Percentiles rank a stretch among this genome's conserved stretches.
Evolutionary conservation across 768 basidiomycete species (phyloP).

Genomic region (Fomitopsis serialis): DNA sequence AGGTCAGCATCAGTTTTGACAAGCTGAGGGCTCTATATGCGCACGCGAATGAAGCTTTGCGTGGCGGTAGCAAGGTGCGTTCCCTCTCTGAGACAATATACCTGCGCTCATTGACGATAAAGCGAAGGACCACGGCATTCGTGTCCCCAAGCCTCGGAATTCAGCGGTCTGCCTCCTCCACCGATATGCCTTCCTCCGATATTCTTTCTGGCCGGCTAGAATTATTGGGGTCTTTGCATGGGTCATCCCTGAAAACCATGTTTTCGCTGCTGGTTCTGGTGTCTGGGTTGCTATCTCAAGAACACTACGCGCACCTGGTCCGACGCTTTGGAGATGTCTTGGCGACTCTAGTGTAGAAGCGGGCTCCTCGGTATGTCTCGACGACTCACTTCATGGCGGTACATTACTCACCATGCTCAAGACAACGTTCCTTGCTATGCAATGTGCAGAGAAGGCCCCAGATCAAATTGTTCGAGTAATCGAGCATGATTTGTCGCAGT

Average conservation of each 20-base stretch:
- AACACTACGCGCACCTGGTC: constrained; percentile 47
- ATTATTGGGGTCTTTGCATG: constrained; percentile 13
- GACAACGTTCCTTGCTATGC: constrained; percentile 64
- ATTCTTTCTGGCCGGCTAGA: constrained; percentile 8
- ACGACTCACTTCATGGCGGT: not conserved
- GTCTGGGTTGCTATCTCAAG: constrained; percentile 43
- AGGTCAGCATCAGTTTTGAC: constrained; percentile 34
- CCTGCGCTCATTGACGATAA: not conserved
- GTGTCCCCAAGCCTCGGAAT: not conserved
- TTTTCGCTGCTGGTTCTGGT: constrained; percentile 61
- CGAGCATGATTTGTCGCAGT: constrained; percentile 55
- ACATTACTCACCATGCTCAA: not conserved
- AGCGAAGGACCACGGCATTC: constrained; percentile 41
- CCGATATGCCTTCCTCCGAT: not conserved
- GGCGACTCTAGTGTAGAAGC: constrained; percentile 31
- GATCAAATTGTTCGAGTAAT: constrained; percentile 44
- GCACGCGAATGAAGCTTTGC: constrained; percentile 42
- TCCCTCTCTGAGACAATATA: not conserved
- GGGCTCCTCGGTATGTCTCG: constrained; percentile 43
- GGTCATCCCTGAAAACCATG: constrained; percentile 21
- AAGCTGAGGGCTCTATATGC: constrained; percentile 47
- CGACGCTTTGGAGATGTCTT: constrained; percentile 55
- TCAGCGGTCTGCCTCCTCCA: not conserved
- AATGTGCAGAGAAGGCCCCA: constrained; percentile 61
- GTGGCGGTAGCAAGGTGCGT: constrained; percentile 38